phyloP scores from a whole-genome alignment of 352 stramenopile genomes.

The Globisporangium splendens region DNA sequence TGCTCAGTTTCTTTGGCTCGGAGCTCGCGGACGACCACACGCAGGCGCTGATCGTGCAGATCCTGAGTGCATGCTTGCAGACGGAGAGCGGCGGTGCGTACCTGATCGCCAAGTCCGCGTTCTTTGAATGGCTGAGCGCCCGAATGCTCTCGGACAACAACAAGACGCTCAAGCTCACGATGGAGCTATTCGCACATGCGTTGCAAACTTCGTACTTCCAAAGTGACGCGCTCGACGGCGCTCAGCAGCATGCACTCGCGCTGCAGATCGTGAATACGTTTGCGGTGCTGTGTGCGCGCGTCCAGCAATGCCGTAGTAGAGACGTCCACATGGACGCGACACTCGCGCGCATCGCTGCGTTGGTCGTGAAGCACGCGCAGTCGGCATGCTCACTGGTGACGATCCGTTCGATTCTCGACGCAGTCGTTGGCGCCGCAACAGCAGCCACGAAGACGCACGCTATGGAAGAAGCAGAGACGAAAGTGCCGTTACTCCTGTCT shows the following conservation, averaged over 20 bases:
- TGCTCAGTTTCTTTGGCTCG: conserved; percentile 79
- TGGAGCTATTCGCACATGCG: conserved; percentile 34
- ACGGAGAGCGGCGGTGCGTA: conserved; percentile 46
- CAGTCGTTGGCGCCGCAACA: not conserved
- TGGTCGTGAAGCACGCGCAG: conserved; percentile 29
- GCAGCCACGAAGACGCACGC: too few species aligned
- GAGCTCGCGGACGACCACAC: conserved; percentile 77
- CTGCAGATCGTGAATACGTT: conserved; percentile 40
- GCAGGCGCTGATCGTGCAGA: conserved; percentile 60
- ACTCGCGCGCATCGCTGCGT: conserved; percentile 19
- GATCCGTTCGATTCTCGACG: conserved; percentile 26
- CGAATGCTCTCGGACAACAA: conserved; percentile 26
- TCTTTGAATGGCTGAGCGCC: conserved; percentile 58
- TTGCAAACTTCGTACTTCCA: conserved; percentile 10
- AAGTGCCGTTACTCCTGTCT: too few species aligned
- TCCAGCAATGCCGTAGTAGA: not conserved
- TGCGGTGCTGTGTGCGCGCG: conserved; percentile 22
- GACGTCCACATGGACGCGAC: conserved; percentile 16
- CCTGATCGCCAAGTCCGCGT: conserved; percentile 55
- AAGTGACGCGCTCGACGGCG: conserved; percentile 25
- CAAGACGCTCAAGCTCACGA: conserved; percentile 29
- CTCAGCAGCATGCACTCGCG: conserved; percentile 34
- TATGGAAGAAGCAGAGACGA: too few species aligned
- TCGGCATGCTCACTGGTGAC: conserved; percentile 34
- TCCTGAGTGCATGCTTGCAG: conserved; percentile 44